Evolutionary conservation across 2,329 filamentous ascomycete species (phyloP).

Genomic region (Calonectria pseudoturangicola): DNA sequence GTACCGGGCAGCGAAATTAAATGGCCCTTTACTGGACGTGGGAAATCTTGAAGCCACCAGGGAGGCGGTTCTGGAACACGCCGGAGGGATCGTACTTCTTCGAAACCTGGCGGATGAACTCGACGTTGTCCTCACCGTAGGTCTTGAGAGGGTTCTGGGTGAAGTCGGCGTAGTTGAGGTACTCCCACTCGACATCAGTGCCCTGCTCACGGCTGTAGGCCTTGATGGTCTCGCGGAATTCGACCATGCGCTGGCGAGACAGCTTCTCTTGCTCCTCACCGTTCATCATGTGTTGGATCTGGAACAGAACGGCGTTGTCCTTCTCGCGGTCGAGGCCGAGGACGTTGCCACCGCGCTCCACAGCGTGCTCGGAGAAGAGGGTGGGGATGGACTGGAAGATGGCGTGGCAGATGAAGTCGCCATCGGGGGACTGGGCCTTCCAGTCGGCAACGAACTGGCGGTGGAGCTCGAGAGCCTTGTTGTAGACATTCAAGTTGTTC

Average conservation of each 20-base stretch:
- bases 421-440: slow-evolving; percentile 49
- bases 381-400: slow-evolving; percentile 59
- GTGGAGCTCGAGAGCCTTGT: slow-evolving; percentile 55
- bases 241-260: slow-evolving; percentile 43
- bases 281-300: slow-evolving; percentile 60
- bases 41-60: slow-evolving; percentile 57
- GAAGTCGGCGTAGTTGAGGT: slow-evolving; percentile 65
- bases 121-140: slow-evolving; percentile 62
- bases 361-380: slow-evolving; percentile 47
- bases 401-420: slow-evolving; percentile 52
- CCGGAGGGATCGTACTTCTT: slow-evolving; percentile 59
- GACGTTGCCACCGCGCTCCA: slow-evolving; percentile 56
- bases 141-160: slow-evolving; percentile 58
- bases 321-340: slow-evolving; percentile 58
- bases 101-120: slow-evolving; percentile 52
- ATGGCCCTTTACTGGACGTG: slow-evolving; percentile 8
- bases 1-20: background rate
- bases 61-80: slow-evolving; percentile 59
- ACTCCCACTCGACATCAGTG: slow-evolving; percentile 59
- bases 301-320: slow-evolving; percentile 60
- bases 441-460: slow-evolving; percentile 53
- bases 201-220: slow-evolving; percentile 52
- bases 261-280: slow-evolving; percentile 55
- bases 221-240: slow-evolving; percentile 46
- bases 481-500: slow-evolving; percentile 54